Percentiles rank a stretch among this genome's conserved stretches.
phyloP scores from a whole-genome alignment of 1,284 basidiomycete species.

The Somion occarium region DNA sequence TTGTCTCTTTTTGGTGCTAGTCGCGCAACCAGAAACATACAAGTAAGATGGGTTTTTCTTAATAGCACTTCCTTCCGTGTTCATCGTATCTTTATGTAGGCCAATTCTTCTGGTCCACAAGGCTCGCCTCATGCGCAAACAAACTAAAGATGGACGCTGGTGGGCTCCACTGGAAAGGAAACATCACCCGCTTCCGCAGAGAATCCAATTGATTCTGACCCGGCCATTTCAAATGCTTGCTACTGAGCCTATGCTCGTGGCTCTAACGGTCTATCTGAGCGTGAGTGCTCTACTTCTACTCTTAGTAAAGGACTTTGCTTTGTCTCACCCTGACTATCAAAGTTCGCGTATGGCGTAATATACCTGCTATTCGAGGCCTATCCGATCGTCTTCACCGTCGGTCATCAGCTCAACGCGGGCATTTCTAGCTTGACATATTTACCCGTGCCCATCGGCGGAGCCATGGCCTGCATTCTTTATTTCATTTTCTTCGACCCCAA shows the following conservation, averaged over 20 bases:
- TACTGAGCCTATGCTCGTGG: slow-evolving; percentile 73
- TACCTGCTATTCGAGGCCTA: slow-evolving; percentile 61
- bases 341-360: slow-evolving; percentile 61
- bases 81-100: slow-evolving; percentile 23
- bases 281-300: slow-evolving; percentile 29
- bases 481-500: slow-evolving; percentile 48
- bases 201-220: slow-evolving; percentile 44
- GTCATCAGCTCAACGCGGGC: slow-evolving; percentile 46
- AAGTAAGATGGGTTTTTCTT: too few species aligned
- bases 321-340: slow-evolving; percentile 7
- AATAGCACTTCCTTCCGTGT: neutral
- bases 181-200: slow-evolving; percentile 33
- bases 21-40: slow-evolving; percentile 71
- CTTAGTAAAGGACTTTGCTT: neutral
- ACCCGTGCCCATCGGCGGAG: slow-evolving; percentile 52
- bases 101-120: slow-evolving; percentile 51
- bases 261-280: slow-evolving; percentile 65
- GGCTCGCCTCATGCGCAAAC: slow-evolving; percentile 37
- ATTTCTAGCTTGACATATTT: slow-evolving; percentile 49
- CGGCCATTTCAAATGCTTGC: slow-evolving; percentile 67
- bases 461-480: slow-evolving; percentile 39
- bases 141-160: slow-evolving; percentile 66
- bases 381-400: slow-evolving; percentile 50
- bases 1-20: slow-evolving; percentile 43
- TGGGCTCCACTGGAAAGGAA: slow-evolving; percentile 47